These are phyloP conservation scores for Coemansia sp. DNA, from an alignment of 192 early-diverging fungal genomes.

Conservation along the genomic window DNA sequence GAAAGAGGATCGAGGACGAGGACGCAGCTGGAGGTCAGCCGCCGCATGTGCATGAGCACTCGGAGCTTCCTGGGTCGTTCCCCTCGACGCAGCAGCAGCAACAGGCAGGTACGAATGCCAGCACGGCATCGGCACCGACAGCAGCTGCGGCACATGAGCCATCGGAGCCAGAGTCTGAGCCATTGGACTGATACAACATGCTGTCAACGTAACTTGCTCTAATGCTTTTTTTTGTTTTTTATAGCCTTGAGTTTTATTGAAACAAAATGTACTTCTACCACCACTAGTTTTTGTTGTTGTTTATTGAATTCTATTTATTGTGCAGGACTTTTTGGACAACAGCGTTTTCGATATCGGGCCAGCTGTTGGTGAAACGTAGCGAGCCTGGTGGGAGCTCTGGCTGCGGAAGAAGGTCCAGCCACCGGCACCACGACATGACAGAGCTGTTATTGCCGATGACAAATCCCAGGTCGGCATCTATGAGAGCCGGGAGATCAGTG, in stretches of 20 bases:
- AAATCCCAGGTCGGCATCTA: slow-evolving; percentile 39
- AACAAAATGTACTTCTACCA: not conserved
- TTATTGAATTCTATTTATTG: too few relatives aligned
- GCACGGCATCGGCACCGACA: not conserved
- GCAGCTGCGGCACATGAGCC: not conserved
- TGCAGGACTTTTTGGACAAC: not conserved
- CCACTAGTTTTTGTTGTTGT: too few relatives aligned
- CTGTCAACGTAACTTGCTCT: not conserved
- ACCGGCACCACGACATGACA: slow-evolving; percentile 36
- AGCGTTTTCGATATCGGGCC: not conserved
- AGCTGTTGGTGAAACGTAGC: not conserved
- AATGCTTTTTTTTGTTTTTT: not conserved
- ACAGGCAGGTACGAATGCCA: not conserved
- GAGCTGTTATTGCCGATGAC: slow-evolving; percentile 27
- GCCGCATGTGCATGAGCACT: slow-evolving; percentile 24
- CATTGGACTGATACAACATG: not conserved
- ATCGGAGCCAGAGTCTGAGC: slow-evolving; percentile 9
- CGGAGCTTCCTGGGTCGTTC: slow-evolving; percentile 49
- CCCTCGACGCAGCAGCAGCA: slow-evolving; percentile 27
- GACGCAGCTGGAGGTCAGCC: not conserved
- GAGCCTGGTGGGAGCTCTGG: not conserved
- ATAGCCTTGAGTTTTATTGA: not conserved
- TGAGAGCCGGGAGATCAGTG: slow-evolving; percentile 48
- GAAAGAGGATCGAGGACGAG: slow-evolving; percentile 48
- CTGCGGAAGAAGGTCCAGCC: slow-evolving; percentile 23